Percentiles rank a stretch among this genome's conserved stretches.
Evolutionary conservation across 1,284 basidiomycete genomes (phyloP).

Genomic region (Cryptococcus sp.): DNA sequence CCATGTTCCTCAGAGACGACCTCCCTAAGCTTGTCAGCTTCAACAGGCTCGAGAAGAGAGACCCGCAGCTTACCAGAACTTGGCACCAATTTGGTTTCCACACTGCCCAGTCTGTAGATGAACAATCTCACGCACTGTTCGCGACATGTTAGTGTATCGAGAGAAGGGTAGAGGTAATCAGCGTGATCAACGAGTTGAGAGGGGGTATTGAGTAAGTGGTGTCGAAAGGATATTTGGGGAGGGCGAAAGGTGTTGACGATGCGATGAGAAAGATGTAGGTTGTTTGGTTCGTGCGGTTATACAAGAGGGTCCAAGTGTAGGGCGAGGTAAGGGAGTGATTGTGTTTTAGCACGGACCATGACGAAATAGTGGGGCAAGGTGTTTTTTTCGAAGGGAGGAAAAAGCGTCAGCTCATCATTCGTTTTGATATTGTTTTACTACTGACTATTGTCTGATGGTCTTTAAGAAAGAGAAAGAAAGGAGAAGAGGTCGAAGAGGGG

Average conservation of each 20-base stretch:
- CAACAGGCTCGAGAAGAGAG: constrained; percentile 1
- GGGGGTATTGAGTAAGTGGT: not conserved
- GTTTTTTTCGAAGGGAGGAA: not conserved
- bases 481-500: not conserved
- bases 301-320: too few relatives aligned
- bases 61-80: constrained; percentile 87
- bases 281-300: too few relatives aligned
- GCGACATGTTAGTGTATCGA: constrained; percentile 7
- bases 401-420: not conserved
- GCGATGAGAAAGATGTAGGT: not conserved
- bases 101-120: constrained; percentile 96
- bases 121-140: constrained; percentile 84
- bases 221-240: not conserved
- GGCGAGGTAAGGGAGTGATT: too few relatives aligned
- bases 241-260: not conserved
- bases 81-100: constrained; percentile 98
- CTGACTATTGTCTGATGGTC: constrained; percentile 1
- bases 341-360: not conserved
- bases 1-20: constrained; percentile 92
- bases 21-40: constrained; percentile 28
- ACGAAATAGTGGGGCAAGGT: not conserved
- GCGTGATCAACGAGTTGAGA: not conserved
- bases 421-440: not conserved
- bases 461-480: not conserved
- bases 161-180: not conserved